Base-by-base conservation (phyloP, 2,329 filamentous ascomycete species). In the Aspergillus amoenus region DNA sequence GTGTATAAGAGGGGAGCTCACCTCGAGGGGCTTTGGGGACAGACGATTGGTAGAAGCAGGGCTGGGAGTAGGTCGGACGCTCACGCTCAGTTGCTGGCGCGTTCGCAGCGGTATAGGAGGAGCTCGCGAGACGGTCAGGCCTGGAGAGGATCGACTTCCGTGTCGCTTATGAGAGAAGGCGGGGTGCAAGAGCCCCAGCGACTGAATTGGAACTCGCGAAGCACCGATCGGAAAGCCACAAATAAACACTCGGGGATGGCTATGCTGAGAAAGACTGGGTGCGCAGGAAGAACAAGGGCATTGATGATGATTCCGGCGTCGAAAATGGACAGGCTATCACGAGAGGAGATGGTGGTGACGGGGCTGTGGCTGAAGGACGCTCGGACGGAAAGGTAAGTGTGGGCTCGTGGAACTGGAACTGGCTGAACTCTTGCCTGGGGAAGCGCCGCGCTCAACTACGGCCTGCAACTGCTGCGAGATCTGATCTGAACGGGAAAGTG, bases 121-220 rank as follows among this genome's bases (percentile, higher is more conserved):
- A 63, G 57, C 59, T 58, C 51, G 58, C 58, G 49, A 56, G 62
- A 63, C 62, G 54, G 55, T 62, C 57, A 61, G 66, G 64, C 65
- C 64, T 63, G 68, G 63, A 63, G 61, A 64, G 62, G 69, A 69
- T 70, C 61, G 63, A 62, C 70, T 72, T 63, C 70, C 68, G 71
- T 72, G 72, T 75, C 72, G 73, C 71, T 73, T 73, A 73, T 69
- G 68, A 66, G 67, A 51, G 51, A 46, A 68, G 66, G 66, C 70
- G 69, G 72, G 68, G 71, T 69, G 64, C 60, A 45, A 57, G 64
- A 65, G 61, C 62, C 65, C 65, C 57, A 52, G 48, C 51, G 42
- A 53, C 52, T 40, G 57, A 48, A 54, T 45, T 57, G 52, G 51
- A 48, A 57, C 34, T 51, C 41, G 44, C 51, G 45, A 42, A 54